These are phyloP conservation scores for Triticum dicoccoides DNA, from an alignment of 176 grass and related monocot species.

Conservation along the genomic window DNA sequence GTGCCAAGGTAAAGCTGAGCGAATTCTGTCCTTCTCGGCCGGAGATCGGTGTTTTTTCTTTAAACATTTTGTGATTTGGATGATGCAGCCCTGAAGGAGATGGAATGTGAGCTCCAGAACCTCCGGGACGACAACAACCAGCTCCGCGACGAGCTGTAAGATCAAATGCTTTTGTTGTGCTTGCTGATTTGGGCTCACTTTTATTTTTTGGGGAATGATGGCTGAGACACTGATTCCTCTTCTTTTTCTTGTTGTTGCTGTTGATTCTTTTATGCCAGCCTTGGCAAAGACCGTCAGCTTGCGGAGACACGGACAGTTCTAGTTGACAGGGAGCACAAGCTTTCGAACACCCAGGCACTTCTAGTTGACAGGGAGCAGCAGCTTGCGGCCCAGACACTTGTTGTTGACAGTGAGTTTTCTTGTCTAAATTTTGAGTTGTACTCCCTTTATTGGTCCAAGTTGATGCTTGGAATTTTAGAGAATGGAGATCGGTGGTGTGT, in stretches of 20 bases:
- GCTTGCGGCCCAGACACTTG: not conserved
- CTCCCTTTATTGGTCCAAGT: not conserved
- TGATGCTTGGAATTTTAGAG: not conserved
- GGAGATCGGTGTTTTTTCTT: not conserved
- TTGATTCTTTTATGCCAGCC: slow-evolving; percentile 35
- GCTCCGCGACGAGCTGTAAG: slow-evolving; percentile 52
- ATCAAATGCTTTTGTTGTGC: not conserved
- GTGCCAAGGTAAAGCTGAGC: slow-evolving; percentile 32
- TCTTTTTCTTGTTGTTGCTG: not conserved
- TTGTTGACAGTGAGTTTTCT: slow-evolving; percentile 22
- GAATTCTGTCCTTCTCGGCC: not conserved
- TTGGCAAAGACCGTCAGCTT: slow-evolving; percentile 28
- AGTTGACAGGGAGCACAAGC: not conserved
- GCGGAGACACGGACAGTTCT: slow-evolving; percentile 17
- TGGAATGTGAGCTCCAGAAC: slow-evolving; percentile 32
- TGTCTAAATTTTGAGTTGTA: not conserved
- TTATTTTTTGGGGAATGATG: not conserved
- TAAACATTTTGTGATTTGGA: not conserved
- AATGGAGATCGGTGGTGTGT: not conserved
- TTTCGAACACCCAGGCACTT: slow-evolving; percentile 16
- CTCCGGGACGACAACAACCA: slow-evolving; percentile 40
- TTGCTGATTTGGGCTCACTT: not conserved
- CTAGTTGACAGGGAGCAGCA: not conserved
- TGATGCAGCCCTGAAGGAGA: slow-evolving; percentile 32
- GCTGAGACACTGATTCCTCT: not conserved